Evolutionary conservation across 2,329 filamentous ascomycete genomes (phyloP).

Genomic region (Ceratocystis destructans): DNA sequence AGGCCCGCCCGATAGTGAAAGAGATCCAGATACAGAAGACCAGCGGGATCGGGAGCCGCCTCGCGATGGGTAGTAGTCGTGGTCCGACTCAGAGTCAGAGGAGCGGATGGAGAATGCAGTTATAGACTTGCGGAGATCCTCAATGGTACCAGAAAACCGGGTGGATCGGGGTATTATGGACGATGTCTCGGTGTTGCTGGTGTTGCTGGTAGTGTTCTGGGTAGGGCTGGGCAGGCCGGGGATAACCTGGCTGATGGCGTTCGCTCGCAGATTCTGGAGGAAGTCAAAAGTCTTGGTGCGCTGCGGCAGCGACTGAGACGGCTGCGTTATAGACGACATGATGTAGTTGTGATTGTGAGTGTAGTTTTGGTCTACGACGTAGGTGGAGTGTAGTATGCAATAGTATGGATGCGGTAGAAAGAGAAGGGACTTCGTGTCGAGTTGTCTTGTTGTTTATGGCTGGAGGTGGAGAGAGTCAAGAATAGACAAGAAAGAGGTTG

Average conservation of each 20-base stretch:
- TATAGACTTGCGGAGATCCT: slow-evolving; percentile 20
- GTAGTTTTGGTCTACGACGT: background rate
- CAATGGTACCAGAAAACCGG: slow-evolving; percentile 18
- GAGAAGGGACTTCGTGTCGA: background rate
- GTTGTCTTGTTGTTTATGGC: background rate
- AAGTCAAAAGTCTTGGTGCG: slow-evolving; percentile 17
- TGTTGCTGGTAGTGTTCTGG: background rate
- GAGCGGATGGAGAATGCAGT: slow-evolving; percentile 18
- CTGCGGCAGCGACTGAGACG: background rate
- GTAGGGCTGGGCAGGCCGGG: slow-evolving; percentile 12
- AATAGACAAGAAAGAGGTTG: slow-evolving; percentile 5
- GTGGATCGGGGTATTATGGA: slow-evolving; percentile 13
- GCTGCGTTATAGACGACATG: slow-evolving; percentile 10
- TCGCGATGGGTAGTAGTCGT: slow-evolving; percentile 16
- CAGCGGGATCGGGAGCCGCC: slow-evolving; percentile 10
- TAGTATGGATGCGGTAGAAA: background rate
- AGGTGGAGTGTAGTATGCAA: no score
- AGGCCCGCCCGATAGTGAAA: background rate
- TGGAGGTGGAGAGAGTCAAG: background rate
- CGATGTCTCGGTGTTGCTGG: background rate
- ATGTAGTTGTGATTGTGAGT: background rate
- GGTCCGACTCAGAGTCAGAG: slow-evolving; percentile 17
- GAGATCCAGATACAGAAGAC: slow-evolving; percentile 15
- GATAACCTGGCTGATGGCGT: slow-evolving; percentile 8
- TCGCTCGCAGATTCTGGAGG: slow-evolving; percentile 15